Evolutionary conservation across 768 basidiomycete species (phyloP), one percentile per base, ranked within the genome.

Genomic region (Leucogyrophana mollusca): DNA sequence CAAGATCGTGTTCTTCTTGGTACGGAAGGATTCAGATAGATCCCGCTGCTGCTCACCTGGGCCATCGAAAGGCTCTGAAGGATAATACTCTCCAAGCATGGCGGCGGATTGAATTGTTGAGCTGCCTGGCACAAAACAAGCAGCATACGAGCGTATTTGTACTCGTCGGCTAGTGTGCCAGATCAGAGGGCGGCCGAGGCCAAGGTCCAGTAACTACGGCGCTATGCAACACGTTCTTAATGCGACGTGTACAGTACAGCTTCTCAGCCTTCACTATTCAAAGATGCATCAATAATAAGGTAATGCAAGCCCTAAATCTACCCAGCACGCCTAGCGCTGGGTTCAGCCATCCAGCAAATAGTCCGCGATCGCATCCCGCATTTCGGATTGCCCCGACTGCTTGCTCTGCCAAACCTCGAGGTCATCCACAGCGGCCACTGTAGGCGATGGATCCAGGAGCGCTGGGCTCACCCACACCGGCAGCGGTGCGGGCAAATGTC

Each of bases 1-100:
- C 27, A 93, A 69, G 20, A 93, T 71, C 2, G 80, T 87, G 57
- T 92, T 93, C 70, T 90, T 80, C 56, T 69, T 83, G 7, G 61
- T 52, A 34, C 60, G 61, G 32, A 56, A 59, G 14, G 59, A 40
- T 43, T 57, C 52, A 14, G 59, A 48, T 16, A 48, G 25, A 39
- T 50, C 49, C 10, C 27, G 48, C 9, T 21, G 60, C 22, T 46
- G 40, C 40, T 58, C 60, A 34, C 60, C 54, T n/a, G n/a, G n/a
- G 23, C 37, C 40, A 24, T 60, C 51, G 37, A 58, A 51, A 23
- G 51, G 41, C 25, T 65, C 53, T 30, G 27, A 30, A 30, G 49
- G 39, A 14, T 46, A 22, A 9, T 67, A 60, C 51, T 65, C 63
- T 52, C 52, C 65, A 9, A 55, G 41, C 64, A 65, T 65, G 27